Evolutionary conservation across 2,329 filamentous ascomycete genomes (phyloP).

Genomic region (Pseudohalonectria lignicola): DNA sequence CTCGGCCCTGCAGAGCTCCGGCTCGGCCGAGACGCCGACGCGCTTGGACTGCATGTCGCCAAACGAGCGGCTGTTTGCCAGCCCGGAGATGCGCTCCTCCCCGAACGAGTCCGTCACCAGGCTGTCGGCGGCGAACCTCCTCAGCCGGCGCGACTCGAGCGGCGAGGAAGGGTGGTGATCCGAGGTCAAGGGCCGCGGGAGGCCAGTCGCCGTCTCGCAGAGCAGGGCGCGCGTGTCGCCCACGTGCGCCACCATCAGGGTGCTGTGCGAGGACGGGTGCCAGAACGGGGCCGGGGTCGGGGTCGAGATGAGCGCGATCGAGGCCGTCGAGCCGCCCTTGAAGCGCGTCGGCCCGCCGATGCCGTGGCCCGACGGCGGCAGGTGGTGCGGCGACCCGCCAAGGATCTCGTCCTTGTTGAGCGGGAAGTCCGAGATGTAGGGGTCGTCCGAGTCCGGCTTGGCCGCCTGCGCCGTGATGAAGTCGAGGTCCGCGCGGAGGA

Average conservation of each 20-base stretch:
- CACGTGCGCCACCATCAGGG: constrained; percentile 78
- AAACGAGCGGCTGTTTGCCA: constrained; percentile 90
- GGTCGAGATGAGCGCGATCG: constrained; percentile 81
- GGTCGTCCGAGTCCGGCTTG: constrained; percentile 65
- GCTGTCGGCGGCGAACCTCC: constrained; percentile 62
- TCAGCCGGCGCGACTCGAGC: constrained; percentile 68
- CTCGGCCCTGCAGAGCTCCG: constrained; percentile 72
- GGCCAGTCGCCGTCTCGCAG: constrained; percentile 75
- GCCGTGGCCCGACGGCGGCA: constrained; percentile 41
- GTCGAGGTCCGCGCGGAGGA: constrained; percentile 86
- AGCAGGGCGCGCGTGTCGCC: constrained; percentile 88
- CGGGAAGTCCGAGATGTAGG: constrained; percentile 60
- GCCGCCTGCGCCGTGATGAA: constrained; percentile 83
- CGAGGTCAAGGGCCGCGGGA: constrained; percentile 70
- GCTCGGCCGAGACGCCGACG: constrained; percentile 88
- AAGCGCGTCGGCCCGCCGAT: constrained; percentile 74
- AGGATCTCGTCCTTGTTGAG: constrained; percentile 80
- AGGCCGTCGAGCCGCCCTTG: constrained; percentile 88
- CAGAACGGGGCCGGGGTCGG: constrained; percentile 88
- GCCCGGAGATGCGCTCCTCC: constrained; percentile 85
- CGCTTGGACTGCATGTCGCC: constrained; percentile 88
- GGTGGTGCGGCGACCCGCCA: constrained; percentile 39
- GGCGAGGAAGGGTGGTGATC: constrained; percentile 91
- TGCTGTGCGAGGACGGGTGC: constrained; percentile 80
- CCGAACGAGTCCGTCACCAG: constrained; percentile 96